Evolutionary conservation across 129 eudicot genomes (phyloP), one percentile per base, ranked within the genome.

Genomic region (Helianthus annuus): DNA sequence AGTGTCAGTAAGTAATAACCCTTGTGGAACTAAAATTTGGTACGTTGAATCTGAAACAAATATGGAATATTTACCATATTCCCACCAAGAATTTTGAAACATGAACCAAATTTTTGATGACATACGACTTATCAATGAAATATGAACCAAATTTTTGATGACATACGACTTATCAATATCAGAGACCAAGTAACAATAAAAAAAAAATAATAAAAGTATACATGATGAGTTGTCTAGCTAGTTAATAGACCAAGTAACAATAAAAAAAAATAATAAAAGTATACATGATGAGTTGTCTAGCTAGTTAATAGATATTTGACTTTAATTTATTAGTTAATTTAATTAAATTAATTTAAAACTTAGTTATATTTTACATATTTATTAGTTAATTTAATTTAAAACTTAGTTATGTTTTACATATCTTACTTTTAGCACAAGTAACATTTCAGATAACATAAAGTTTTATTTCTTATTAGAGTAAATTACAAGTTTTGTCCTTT

Each of bases 31-130:
- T 16, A 54, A 38, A 10, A 55, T 70, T 55, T 36, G 39, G 51
- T 70, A 70, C 6, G 22, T 12, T 38, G 63, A 69, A 68, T 46
- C 24, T 51, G 38, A 17, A 64, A 54, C 54, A 40, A 64, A 54
- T 15, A 36, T 38, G 40, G 52, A 53, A 54, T 53, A 16, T 52
- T 36, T n/a, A 48, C 44, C 71, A 48, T 10, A 67, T 67, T 67
- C 72, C 72, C 0, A 5, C 45, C 7, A 40, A 8, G 8, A 40
- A 5, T 27, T 27, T 40, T 5, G 45, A 8, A 40, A 4, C 4
- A 1, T 40, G 7, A 40, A 40, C 45, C 45, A 40, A 40, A 27
- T 27, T 27, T 27, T 27, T 27, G 32, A 27, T 27, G 2, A 27
- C 32, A 27, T 27, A 27, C 32, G 32, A 27, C 32, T 27, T 27